Base-by-base conservation (phyloP, 2,329 filamentous ascomycete genomes). In the Seiridium cupressi region DNA sequence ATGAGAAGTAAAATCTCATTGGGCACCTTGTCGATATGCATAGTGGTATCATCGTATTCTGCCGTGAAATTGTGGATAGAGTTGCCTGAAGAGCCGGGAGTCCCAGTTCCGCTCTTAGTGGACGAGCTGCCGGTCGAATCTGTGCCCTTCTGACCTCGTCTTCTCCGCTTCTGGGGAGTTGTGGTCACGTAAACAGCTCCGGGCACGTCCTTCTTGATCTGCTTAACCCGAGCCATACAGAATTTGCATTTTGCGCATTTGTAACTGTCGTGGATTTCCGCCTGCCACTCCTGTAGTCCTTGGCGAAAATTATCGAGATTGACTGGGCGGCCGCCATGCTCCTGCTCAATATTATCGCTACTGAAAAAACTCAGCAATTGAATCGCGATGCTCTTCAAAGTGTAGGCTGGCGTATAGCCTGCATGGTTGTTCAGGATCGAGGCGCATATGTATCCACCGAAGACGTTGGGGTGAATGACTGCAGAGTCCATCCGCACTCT, bases 281-380 rank as follows among this genome's bases (percentile, higher is more conserved):
- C 18, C 18, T 26, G 18, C 18, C 18, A 26, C 18, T 26, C 18
- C 18, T 26, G 31, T 38, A 2, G 9, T 35, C 65, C 48, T 2
- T 4, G 31, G 4, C 63, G 67, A 58, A 71, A 77, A 0, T 13
- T 5, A 0, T 56, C 57, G 4, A 80, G 67, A 10, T 72, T 49
- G 10, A 72, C 49, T 4, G 34, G 38, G 2, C 42, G 11, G 3
- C 51, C 57, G 6, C 69, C 70, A 49, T 73, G 34, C 0, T 64
- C 62, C 59, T 82, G 80, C 60, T 82, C 79, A 3, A 83, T 56
- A 2, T 59, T 72, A 1, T 80, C 76, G 63, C 80, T 82, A 34
- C 72, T 72, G 65, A 83, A 83, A 69, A 84, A 82, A 63, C 79
- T 82, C 3, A 83, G 68, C n/a, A 83, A 62, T 67, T 83, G 80